Base-by-base conservation (phyloP, 176 grass and related monocot species). In the Echinochloa phyllopogon region DNA sequence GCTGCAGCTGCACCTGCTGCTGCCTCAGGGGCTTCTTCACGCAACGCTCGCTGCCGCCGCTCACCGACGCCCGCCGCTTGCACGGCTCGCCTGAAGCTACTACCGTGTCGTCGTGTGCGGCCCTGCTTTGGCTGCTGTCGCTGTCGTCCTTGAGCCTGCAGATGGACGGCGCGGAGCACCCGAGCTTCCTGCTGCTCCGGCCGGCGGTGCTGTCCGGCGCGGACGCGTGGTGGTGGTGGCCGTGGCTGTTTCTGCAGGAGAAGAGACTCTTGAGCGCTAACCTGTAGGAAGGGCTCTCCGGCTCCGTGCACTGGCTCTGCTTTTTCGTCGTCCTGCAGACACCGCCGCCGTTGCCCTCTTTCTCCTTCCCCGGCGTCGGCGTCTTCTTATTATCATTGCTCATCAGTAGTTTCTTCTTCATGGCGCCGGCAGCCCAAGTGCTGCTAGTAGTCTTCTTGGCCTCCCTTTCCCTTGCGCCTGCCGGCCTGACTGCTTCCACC, bases 241-340 rank as follows among this genome's bases (percentile, higher is more conserved):
- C 75, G 63, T 83, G 81, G 89, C 83, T 86, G 87, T 79, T 93
- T 69, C 87, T 87, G 90, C 92, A 97, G 10, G 84, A 90, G 80
- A 97, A 92, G 86, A 97, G 47, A 86, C 86, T 90, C 80, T 77
- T 69, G 5, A 97, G 92, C 44, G 92, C 90, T 59, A 88, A 70
- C 81, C 82, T 90, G 85, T 92, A 92, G 42, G 92, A 92, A 3
- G 94, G 94, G 79, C 92, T 94, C 61, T 89, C 93, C 9, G 60
- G 44, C 69, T 84, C 89, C 4, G 36, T 6, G 44, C 51, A 25
- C 5, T 67, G 58, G 66, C 82, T 73, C 73, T 82, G 64, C 71
- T 61, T 70, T 23, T 47, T 7, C 65, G 15, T 8, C 6, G 50
- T 55, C 52, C n/a, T n/a, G n/a, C n/a, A n/a, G n/a, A n/a, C n/a